Evolutionary conservation across 352 stramenopile species (phyloP).

Genomic region (Saprolegnia parasitica): DNA sequence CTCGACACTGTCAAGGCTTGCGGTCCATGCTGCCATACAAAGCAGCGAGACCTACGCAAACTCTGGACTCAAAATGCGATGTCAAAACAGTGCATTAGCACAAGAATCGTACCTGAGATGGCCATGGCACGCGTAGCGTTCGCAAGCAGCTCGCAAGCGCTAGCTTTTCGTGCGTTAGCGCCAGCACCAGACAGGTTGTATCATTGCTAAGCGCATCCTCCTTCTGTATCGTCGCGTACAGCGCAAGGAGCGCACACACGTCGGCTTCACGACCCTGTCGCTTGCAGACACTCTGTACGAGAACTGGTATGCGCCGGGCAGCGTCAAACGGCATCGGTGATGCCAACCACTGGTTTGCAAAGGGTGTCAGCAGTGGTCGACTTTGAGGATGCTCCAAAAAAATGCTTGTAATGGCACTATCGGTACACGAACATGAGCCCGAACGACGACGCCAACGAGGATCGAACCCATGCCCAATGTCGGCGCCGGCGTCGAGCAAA

Average conservation of each 20-base stretch:
- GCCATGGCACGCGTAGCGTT: too few relatives aligned
- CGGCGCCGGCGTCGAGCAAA: not conserved
- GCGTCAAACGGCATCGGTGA: not conserved
- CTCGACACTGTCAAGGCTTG: too few relatives aligned
- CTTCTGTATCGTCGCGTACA: not conserved
- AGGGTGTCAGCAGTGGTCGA: not conserved
- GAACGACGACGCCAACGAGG: not conserved
- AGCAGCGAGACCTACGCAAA: too few relatives aligned
- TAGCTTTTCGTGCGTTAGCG: not conserved
- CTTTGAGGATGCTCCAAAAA: not conserved
- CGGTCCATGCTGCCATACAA: too few relatives aligned
- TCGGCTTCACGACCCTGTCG: not conserved
- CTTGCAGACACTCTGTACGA: not conserved
- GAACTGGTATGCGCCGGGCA: not conserved
- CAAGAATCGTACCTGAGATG: too few relatives aligned
- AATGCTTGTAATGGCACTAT: not conserved
- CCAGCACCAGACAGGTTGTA: not conserved
- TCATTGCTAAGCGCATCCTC: not conserved
- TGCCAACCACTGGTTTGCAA: not conserved
- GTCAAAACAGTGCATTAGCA: too few relatives aligned
- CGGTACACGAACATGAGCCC: not conserved
- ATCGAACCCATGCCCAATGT: not conserved
- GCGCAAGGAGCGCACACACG: not conserved
- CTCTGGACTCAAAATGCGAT: too few relatives aligned
- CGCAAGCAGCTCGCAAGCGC: too few relatives aligned